Conservation (phyloP, 2,329 filamentous ascomycete genomes). For the Colletotrichum sidae region DNA sequence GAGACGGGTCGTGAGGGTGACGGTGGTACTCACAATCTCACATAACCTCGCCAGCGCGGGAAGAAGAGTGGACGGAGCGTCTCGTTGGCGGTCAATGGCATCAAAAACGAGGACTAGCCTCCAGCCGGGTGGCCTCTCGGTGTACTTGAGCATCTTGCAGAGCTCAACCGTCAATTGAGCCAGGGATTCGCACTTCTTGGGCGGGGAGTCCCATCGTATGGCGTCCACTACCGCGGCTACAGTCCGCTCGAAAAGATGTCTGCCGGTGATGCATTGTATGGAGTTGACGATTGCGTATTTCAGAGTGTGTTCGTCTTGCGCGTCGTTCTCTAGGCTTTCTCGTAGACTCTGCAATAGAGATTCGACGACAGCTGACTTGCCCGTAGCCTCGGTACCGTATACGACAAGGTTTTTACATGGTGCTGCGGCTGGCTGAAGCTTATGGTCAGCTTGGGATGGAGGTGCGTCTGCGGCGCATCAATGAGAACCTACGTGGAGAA, state of each 20-base stretch:
- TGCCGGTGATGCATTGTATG: conserved; percentile 80
- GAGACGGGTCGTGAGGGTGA: conserved; percentile 28
- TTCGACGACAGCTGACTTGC: conserved; percentile 79
- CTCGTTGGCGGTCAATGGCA: conserved; percentile 85
- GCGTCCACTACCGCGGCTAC: conserved; percentile 68
- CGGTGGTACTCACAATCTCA: conserved; percentile 72
- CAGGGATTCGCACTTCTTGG: conserved; percentile 81
- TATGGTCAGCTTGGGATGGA: conserved; percentile 37
- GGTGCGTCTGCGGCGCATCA: conserved; percentile 3
- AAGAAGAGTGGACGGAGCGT: conserved; percentile 81
- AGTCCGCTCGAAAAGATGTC: conserved; percentile 82
- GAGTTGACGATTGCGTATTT: conserved; percentile 74
- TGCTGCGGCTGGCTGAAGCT: conserved; percentile 69
- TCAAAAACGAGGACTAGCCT: conserved; percentile 89
- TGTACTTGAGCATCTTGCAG: conserved; percentile 68
- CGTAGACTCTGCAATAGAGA: conserved; percentile 66
- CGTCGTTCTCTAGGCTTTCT: conserved; percentile 45
- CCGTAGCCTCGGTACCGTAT: conserved; percentile 87
- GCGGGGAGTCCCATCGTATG: conserved; percentile 60
- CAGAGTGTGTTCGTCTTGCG: conserved; percentile 57
- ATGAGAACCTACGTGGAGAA: conserved; percentile 59
- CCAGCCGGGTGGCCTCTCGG: conserved; percentile 49
- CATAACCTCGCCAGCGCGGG: conserved; percentile 85
- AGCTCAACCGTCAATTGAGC: conserved; percentile 82
- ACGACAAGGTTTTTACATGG: conserved; percentile 80